Percentiles rank a stretch among this genome's conserved stretches.
Evolutionary conservation across 2,329 filamentous ascomycete genomes (phyloP).

Genomic region (Reticulascus tulasneorum): DNA sequence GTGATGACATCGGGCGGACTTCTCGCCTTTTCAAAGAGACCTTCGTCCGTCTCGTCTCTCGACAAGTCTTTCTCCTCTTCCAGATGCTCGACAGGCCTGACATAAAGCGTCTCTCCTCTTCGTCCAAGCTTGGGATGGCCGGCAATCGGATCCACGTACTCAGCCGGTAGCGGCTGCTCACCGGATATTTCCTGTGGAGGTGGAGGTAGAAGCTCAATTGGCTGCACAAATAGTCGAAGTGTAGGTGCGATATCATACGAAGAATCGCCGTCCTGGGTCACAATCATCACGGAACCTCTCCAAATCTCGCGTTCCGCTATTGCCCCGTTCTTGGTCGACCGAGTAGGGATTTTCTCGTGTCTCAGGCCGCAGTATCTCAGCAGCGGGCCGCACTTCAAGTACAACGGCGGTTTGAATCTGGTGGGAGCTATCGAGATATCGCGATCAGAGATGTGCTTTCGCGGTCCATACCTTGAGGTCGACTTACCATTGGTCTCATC

Average conservation of each 20-base stretch:
- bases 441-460: too few relatives aligned
- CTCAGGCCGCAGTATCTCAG: constrained; percentile 85
- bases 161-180: constrained; percentile 63
- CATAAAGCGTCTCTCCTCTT: constrained; percentile 80
- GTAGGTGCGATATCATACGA: constrained; percentile 76
- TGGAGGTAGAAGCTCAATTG: constrained; percentile 75
- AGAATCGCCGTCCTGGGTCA: constrained; percentile 80
- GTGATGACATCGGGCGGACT: constrained; percentile 45
- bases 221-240: constrained; percentile 80
- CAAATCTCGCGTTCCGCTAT: constrained; percentile 69
- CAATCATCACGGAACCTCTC: constrained; percentile 93
- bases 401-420: constrained; percentile 77
- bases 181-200: constrained; percentile 66
- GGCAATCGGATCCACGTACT: constrained; percentile 86
- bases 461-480: neutral
- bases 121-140: constrained; percentile 83
- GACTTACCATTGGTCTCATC: constrained; percentile 56
- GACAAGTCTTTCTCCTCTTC: constrained; percentile 77
- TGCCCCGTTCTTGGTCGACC: constrained; percentile 30
- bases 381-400: constrained; percentile 85
- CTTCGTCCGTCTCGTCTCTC: constrained; percentile 71
- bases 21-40: constrained; percentile 70
- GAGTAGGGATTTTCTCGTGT: constrained; percentile 48
- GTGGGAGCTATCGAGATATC: constrained; percentile 56
- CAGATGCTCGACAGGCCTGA: constrained; percentile 83